phyloP scores from a whole-genome alignment of 805 yeast genomes.

The Saccharomycopsis sp. region DNA sequence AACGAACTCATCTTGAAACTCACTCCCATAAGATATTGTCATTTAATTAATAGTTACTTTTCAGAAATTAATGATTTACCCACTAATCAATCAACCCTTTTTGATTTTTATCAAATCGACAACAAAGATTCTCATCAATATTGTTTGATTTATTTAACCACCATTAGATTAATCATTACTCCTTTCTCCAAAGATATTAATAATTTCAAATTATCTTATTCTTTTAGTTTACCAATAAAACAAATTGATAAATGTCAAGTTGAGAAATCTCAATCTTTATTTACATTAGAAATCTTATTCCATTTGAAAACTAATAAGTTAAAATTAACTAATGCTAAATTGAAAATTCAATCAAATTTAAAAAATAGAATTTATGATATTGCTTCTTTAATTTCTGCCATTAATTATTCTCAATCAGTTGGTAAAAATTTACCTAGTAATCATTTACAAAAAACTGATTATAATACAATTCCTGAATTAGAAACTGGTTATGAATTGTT shows the following conservation, averaged over 20 bases:
- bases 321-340: not conserved
- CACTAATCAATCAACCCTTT: not conserved
- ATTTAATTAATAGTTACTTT: not conserved
- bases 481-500: slow-evolving; percentile 15
- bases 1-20: slow-evolving; percentile 17
- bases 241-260: slow-evolving; percentile 15
- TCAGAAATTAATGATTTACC: not conserved
- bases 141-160: slow-evolving; percentile 17
- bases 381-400: slow-evolving; percentile 15
- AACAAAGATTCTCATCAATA: slow-evolving; percentile 9
- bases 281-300: not conserved
- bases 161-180: slow-evolving; percentile 13
- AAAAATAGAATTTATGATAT: slow-evolving; percentile 12
- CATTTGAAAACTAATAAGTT: not conserved
- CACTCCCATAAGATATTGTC: slow-evolving; percentile 15
- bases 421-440: slow-evolving; percentile 2
- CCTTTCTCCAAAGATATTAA: slow-evolving; percentile 10
- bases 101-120: not conserved
- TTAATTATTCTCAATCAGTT: slow-evolving; percentile 14
- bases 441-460: not conserved
- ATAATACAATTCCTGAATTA: slow-evolving; percentile 1
- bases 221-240: slow-evolving; percentile 12
- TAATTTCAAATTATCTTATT: slow-evolving; percentile 7
- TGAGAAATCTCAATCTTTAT: slow-evolving; percentile 5
- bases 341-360: slow-evolving; percentile 12